phyloP scores from a whole-genome alignment of 1,139 yeast species.

The Taphrina pruni region DNA sequence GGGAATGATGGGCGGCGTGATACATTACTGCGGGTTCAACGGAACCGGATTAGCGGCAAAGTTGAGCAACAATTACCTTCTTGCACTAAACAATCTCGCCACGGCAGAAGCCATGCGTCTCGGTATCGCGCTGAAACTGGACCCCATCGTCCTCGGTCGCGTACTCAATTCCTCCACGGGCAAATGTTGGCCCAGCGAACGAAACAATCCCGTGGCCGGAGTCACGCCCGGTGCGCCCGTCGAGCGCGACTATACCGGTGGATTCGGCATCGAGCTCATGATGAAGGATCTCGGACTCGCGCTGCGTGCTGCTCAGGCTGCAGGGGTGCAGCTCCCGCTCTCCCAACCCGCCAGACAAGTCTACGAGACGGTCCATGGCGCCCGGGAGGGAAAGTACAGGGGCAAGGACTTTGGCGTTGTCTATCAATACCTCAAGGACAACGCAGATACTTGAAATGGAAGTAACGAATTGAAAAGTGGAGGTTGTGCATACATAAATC shows the following conservation, averaged over 20 bases:
- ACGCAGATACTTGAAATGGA: neutral
- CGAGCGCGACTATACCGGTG: slow-evolving; percentile 60
- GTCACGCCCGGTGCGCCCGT: slow-evolving; percentile 58
- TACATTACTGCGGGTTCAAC: slow-evolving; percentile 61
- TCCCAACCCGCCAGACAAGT: slow-evolving; percentile 49
- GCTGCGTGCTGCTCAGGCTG: slow-evolving; percentile 56
- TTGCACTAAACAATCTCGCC: slow-evolving; percentile 66
- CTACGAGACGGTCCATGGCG: slow-evolving; percentile 49
- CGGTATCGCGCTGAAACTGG: slow-evolving; percentile 62
- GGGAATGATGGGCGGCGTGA: slow-evolving; percentile 60
- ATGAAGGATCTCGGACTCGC: slow-evolving; percentile 66
- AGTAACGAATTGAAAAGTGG: no score
- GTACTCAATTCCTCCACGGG: slow-evolving; percentile 66
- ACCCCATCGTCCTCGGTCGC: slow-evolving; percentile 59
- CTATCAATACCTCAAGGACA: slow-evolving; percentile 47
- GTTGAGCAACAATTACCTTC: slow-evolving; percentile 63
- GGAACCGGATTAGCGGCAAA: slow-evolving; percentile 68
- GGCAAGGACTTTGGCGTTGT: slow-evolving; percentile 52
- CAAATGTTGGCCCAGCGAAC: slow-evolving; percentile 66
- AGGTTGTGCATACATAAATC: neutral
- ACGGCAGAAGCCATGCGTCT: slow-evolving; percentile 66
- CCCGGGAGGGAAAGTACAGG: slow-evolving; percentile 44
- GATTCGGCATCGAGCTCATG: slow-evolving; percentile 63
- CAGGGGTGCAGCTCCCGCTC: slow-evolving; percentile 48
- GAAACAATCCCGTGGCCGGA: slow-evolving; percentile 65